Conservation (phyloP, 352 stramenopile species). For the Globisporangium orthogonon region DNA sequence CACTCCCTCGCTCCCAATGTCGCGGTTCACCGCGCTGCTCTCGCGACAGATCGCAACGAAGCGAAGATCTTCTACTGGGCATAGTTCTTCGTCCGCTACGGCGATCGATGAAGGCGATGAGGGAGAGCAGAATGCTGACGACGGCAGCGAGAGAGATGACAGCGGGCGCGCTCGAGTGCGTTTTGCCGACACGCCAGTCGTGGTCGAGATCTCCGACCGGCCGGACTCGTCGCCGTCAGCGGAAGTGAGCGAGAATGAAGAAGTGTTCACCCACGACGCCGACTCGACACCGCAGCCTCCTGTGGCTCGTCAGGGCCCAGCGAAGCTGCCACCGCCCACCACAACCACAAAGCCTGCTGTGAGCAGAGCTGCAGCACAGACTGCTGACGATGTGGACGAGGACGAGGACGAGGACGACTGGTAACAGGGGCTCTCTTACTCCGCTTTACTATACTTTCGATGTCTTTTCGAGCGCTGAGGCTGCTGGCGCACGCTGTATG, state of each 20-base stretch:
- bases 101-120: background rate
- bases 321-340: background rate
- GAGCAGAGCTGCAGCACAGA: background rate
- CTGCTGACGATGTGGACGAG: conserved; percentile 5
- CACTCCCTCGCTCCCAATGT: conserved; percentile 6
- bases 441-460: background rate
- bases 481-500: background rate
- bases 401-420: conserved; percentile 14
- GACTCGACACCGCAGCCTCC: conserved; percentile 4
- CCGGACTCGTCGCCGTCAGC: background rate
- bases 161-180: conserved; percentile 4
- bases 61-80: conserved; percentile 4
- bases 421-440: conserved; percentile 1
- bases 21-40: conserved; percentile 21
- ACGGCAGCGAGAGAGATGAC: background rate
- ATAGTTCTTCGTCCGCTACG: background rate
- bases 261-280: background rate
- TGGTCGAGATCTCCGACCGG: conserved; percentile 10
- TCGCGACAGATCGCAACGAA: conserved; percentile 21
- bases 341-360: background rate
- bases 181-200: conserved; percentile 4
- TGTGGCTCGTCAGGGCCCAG: background rate
- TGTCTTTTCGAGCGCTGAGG: background rate
- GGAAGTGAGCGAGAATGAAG: conserved; percentile 13
- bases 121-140: background rate